These are phyloP conservation scores for Erodium texanum DNA, from an alignment of 441 rosid genomes.

Conservation along the genomic window DNA sequence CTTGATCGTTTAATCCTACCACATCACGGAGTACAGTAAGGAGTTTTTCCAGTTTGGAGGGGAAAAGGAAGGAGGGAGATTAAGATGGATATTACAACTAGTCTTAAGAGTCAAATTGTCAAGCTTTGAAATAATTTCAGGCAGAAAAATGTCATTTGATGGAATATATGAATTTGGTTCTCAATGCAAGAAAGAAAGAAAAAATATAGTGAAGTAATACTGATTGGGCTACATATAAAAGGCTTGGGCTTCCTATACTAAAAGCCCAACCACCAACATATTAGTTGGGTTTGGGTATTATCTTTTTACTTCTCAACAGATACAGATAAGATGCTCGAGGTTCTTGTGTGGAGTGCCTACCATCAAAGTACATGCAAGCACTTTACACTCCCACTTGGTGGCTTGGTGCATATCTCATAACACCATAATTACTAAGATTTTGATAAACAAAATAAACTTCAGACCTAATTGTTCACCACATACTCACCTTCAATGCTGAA, in stretches of 20 bases:
- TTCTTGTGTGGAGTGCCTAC: neutral
- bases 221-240: neutral
- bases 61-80: neutral
- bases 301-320: neutral
- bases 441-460: neutral
- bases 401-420: neutral
- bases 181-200: neutral
- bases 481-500: slow-evolving; percentile 51
- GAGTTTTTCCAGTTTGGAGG: neutral
- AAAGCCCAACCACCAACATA: too few relatives aligned
- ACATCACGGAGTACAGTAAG: slow-evolving; percentile 4
- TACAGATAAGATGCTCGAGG: neutral
- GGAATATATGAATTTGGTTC: neutral
- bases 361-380: neutral
- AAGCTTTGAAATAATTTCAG: neutral
- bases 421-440: neutral
- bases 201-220: neutral
- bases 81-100: neutral
- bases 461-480: slow-evolving; percentile 13
- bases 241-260: neutral
- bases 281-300: too few relatives aligned
- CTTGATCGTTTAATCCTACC: slow-evolving; percentile 45
- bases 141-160: neutral
- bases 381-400: neutral
- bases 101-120: neutral